Evolutionary conservation across 371 early-diverging fungal genomes (phyloP).

Genomic region (Syncephalastrum monosporum): DNA sequence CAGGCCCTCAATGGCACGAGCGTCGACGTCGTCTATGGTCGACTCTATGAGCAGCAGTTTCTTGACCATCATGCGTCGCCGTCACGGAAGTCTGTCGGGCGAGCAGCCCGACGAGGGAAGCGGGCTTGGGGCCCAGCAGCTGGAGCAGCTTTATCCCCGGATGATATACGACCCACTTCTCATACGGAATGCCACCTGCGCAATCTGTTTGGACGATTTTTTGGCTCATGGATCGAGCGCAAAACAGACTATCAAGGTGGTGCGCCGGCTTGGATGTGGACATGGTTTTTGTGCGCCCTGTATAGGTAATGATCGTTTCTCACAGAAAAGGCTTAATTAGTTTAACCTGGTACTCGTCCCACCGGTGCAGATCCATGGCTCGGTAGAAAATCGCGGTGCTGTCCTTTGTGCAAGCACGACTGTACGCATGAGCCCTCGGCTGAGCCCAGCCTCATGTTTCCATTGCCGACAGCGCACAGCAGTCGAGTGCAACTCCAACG

Average conservation of each 20-base stretch:
- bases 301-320: constrained; percentile 5
- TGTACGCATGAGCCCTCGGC: neutral
- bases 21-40: neutral
- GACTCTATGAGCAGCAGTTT: constrained; percentile 2
- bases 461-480: constrained; percentile 5
- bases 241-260: neutral
- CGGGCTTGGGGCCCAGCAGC: constrained; percentile 10
- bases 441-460: neutral
- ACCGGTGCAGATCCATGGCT: constrained; percentile 11
- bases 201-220: constrained; percentile 22
- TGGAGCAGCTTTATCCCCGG: constrained; percentile 8
- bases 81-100: neutral
- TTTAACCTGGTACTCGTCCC: neutral
- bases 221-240: neutral
- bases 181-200: constrained; percentile 15
- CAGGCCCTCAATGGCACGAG: neutral
- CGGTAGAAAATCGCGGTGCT: constrained; percentile 6
- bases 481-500: neutral
- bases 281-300: constrained; percentile 16
- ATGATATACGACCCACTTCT: constrained; percentile 16
- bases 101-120: neutral
- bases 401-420: constrained; percentile 15
- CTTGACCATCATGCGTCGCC: constrained; percentile 6
- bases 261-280: constrained; percentile 7
- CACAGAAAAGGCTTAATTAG: neutral